Percentiles rank a stretch among this genome's conserved stretches.
phyloP scores from a whole-genome alignment of 345 rosid genomes.

The Arabidopsis arenosa region DNA sequence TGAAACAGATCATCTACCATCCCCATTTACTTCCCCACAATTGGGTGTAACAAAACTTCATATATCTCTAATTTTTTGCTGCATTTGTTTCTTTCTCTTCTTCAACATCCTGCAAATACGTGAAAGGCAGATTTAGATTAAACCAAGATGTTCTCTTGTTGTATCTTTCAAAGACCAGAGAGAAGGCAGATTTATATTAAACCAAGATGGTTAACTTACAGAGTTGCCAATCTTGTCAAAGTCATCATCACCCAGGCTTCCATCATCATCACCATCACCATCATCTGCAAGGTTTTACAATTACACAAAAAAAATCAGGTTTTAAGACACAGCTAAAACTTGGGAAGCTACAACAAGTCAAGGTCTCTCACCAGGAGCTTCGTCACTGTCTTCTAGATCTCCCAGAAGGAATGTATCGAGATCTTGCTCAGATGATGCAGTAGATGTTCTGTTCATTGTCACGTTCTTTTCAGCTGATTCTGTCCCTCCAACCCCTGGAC shows the following conservation, averaged over 20 bases:
- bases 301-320: slow-evolving; percentile 20
- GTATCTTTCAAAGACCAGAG: slow-evolving; percentile 7
- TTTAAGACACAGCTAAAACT: background rate
- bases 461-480: slow-evolving; percentile 51
- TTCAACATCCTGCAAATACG: slow-evolving; percentile 64
- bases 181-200: background rate
- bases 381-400: slow-evolving; percentile 90
- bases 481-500: slow-evolving; percentile 48
- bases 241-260: slow-evolving; percentile 84
- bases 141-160: background rate
- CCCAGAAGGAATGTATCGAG: slow-evolving; percentile 89
- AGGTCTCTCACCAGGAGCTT: slow-evolving; percentile 62
- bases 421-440: slow-evolving; percentile 78
- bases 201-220: slow-evolving; percentile 53
- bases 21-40: slow-evolving; percentile 4
- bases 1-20: slow-evolving; percentile 1
- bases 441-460: slow-evolving; percentile 54
- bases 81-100: slow-evolving; percentile 53
- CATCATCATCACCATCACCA: slow-evolving; percentile 51
- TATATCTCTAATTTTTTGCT: slow-evolving; percentile 26
- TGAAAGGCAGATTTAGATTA: background rate
- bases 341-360: slow-evolving; percentile 26
- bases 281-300: slow-evolving; percentile 57
- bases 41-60: slow-evolving; percentile 27
- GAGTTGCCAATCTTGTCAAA: slow-evolving; percentile 89